Evolutionary conservation across 495 filamentous ascomycete genomes (phyloP), one percentile per base, ranked within the genome.

Genomic region (Gamarada debralockiae): DNA sequence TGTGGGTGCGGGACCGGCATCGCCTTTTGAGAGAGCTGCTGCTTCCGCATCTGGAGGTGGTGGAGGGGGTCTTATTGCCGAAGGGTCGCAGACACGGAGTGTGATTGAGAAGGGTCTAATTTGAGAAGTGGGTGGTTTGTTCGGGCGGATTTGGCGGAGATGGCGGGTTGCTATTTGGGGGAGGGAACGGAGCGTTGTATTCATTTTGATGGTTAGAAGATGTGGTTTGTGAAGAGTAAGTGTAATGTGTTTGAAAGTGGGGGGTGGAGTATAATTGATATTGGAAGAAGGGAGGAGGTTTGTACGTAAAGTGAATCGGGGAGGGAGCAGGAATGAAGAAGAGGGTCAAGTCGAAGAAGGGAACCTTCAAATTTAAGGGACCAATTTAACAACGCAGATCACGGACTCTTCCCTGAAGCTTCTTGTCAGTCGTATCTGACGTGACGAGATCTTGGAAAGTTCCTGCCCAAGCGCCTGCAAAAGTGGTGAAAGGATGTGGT

Each of bases 11-110:
- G 36, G 3, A 3, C 17, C 17, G 8, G 15, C 4, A 24, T 20
- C 34, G 15, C 54, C 48, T 10, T 57, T 43, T 13, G 22, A 9
- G 7, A 48, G 20, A 13, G 50, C 50, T 14, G 50, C 24, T 1
- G 25, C 21, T 29, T 53, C 47, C 1, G 29, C 48, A 14, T 55
- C 27, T 41, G 52, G 56, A n/a, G 47, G n/a, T 21, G n/a, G 5
- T 24, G 52, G 36, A 10, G 52, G 34, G 3, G 21, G 14, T 7
- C 25, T 20, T 39, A 43, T 2, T 12, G 21, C 10, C 6, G 40
- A 43, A 23, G 40, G 40, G 18, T 7, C 13, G 17, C n/a, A n/a
- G n/a, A n/a, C n/a, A n/a, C n/a, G n/a, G n/a, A n/a, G n/a, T n/a
- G n/a, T n/a, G n/a, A n/a, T n/a, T n/a, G n/a, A n/a, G 40, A 43